Evolutionary conservation across 192 early-diverging fungal species (phyloP), one percentile per base, ranked within the genome.

Genomic region (Umbelopsis sp.): DNA sequence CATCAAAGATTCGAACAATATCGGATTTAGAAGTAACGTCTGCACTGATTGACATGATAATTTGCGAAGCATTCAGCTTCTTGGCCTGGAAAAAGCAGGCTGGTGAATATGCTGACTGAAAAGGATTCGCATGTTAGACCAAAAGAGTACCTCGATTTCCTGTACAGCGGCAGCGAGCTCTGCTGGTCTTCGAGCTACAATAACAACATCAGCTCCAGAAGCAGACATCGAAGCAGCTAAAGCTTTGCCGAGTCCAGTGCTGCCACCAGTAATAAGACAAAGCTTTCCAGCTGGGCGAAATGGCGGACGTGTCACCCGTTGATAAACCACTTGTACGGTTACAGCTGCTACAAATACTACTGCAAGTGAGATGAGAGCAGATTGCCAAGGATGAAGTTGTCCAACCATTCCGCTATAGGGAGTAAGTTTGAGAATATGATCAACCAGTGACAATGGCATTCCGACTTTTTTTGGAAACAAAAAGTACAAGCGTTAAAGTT

Each of bases 251-350:
- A 92, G 81, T 0, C 92, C 92, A n/a, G 84, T 81, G 74, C 91
- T 91, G 68, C 90, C 91, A 62, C 92, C 92, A 0, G 92, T 91
- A 59, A 94, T 83, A 68, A 90, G 91, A 44, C 85, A 89, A 76
- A 91, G 90, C 74, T 91, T 87, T 70, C 71, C 78, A 29, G 66
- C 79, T 20, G 85, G 86, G 17, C 78, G 51, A n/a, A 86, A 77
- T 20, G 79, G 75, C 3, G 56, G 41, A 20, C 70, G 68, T 17
- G 68, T 74, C 3, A 71, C 31, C 7, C 52, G 31, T 45, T 31
- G 31, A 36, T 77, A 74, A n/a, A 81, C 11, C 12, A 17, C 45
- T 32, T 77, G 66, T 25, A 52, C 29, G 1, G 49, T 24, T 29
- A 73, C 41, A 1, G 75, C 36, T 6, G 50, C 47, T 8, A 69